These are phyloP conservation scores for Castanopsis chinensis DNA, from an alignment of 306 rosid species.

Conservation along the genomic window DNA sequence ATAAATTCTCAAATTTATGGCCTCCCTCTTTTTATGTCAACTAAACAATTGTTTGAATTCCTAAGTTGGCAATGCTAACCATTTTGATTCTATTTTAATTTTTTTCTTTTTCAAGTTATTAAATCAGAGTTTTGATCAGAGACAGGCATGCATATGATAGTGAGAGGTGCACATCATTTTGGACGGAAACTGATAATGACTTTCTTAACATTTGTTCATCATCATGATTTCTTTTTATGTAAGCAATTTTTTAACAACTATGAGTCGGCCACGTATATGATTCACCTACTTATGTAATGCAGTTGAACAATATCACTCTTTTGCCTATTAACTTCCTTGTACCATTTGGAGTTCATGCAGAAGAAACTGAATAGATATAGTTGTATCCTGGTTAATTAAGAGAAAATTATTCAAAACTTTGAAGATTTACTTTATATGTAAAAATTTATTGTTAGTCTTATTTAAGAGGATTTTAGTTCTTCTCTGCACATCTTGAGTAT, in stretches of 20 bases:
- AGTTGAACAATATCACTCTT: background rate
- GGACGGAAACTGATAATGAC: too few species aligned
- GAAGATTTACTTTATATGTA: background rate
- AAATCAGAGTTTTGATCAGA: background rate
- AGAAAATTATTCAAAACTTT: background rate
- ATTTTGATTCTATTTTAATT: background rate
- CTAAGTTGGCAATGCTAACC: background rate
- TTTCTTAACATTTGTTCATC: background rate
- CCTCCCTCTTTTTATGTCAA: background rate
- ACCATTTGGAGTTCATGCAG: conserved; percentile 19
- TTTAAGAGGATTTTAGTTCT: background rate
- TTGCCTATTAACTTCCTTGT: background rate
- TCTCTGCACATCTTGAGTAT: background rate
- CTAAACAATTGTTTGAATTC: background rate
- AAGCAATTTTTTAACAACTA: background rate
- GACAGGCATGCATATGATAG: too few species aligned
- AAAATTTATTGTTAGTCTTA: background rate
- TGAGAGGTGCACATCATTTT: too few species aligned
- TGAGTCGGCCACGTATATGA: background rate
- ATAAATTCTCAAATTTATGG: background rate
- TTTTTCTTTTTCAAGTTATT: background rate
- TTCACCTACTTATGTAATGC: background rate
- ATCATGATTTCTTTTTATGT: background rate
- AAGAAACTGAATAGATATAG: background rate
- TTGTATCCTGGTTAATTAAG: background rate